Base-by-base conservation (phyloP, 2,329 filamentous ascomycete species). In the Colletotrichum brevisporum region DNA sequence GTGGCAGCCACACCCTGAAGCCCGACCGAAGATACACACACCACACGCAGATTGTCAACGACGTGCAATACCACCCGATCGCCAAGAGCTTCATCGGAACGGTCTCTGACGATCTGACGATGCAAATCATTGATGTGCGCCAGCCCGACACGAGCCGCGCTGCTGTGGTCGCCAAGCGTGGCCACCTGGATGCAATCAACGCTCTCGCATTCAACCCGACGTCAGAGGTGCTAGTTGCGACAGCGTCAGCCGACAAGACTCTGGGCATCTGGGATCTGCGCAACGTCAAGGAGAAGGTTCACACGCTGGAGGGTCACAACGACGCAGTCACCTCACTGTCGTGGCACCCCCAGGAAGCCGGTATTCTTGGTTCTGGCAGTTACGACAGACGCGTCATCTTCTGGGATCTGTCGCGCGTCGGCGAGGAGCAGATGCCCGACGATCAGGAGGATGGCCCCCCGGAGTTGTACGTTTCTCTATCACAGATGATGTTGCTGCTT, bases 221-320 rank as follows among this genome's bases (percentile, higher is more conserved):
- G 39, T 92, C 92, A n/a, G 95, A 99, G 77, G 93, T 92, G 43
- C 87, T 97, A 45, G 86, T 99, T 47, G 96, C 95, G 10, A 98
- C 96, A 0, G 96, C 94, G 2, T 98, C 95, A 31, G 94, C 94
- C 0, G 96, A 99, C 79, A 97, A 97, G 83, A 96, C 94, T 0
- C 93, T 99, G 71, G 95, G 92, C 12, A 88, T 99, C 64, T 99
- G 96, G 94, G 96, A 99, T 82, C 83, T 99, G 70, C 91, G 96
- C 72, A 97, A 97, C 76, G 88, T 97, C 67, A 95, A 94, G 78
- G 89, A 93, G 73, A 97, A 95, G 82, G 88, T 98, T 3, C 95
- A 99, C 83, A 92, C 92, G 1, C 88, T 98, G 3, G 93, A 97
- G 78, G 94, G 93, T 54, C 96, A 99, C 81, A 90, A 88, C 67